These are phyloP conservation scores for Liquidambar formosana DNA, from an alignment of 164 flowering plant genomes.

Conservation along the genomic window DNA sequence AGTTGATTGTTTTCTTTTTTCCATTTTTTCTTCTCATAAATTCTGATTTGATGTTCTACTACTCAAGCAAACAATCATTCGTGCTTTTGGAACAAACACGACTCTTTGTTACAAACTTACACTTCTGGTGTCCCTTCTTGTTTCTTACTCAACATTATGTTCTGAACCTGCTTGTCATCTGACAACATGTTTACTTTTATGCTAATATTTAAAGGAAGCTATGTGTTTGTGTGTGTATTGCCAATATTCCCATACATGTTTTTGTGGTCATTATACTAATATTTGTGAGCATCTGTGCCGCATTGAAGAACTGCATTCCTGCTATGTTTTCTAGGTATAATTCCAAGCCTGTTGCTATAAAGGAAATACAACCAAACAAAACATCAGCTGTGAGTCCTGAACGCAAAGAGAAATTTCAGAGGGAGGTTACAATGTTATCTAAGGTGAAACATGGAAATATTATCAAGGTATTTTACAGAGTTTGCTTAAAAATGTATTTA, in stretches of 20 bases:
- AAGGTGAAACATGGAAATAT: constrained; percentile 33
- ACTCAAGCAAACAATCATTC: too few species aligned
- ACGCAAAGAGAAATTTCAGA: constrained; percentile 29
- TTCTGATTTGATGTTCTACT: too few species aligned
- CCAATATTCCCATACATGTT: not conserved
- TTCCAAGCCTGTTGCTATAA: constrained; percentile 40
- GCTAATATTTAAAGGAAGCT: not conserved
- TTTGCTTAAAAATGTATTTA: not conserved
- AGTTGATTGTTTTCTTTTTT: not conserved
- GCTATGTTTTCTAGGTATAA: constrained; percentile 25
- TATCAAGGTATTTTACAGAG: constrained; percentile 33
- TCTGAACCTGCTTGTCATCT: not conserved
- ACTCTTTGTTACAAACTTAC: not conserved
- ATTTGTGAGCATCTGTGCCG: not conserved
- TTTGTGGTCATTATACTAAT: not conserved
- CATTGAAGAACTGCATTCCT: constrained; percentile 1
- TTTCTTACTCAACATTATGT: not conserved
- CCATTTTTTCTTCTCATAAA: too few species aligned
- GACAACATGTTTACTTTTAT: not conserved
- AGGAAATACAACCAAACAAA: constrained; percentile 27
- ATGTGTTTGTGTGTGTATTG: not conserved
- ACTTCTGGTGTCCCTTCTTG: not conserved
- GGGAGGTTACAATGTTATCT: constrained; percentile 37
- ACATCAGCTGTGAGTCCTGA: constrained; percentile 22
- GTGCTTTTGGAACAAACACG: not conserved